Evolutionary conservation across 441 rosid genomes (phyloP), one percentile per base, ranked within the genome.

Genomic region (Erysimum cheiri): DNA sequence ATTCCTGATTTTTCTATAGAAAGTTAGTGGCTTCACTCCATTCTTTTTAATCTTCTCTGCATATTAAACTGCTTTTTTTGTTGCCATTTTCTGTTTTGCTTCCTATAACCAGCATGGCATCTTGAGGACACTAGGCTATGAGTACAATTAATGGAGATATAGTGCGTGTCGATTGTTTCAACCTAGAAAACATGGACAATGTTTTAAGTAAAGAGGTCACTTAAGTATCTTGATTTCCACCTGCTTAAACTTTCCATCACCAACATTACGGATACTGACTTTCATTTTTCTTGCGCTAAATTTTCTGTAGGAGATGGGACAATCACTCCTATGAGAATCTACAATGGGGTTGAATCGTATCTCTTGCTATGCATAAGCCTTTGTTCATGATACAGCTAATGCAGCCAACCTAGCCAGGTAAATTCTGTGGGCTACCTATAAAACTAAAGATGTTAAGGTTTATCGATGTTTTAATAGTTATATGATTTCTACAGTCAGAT

Each of bases 331-430:
- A 87, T 89, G 92, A 82, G 89, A 80, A 87, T 87, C 67, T 82
- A 85, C 47, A 88, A 91, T 73, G 92, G 96, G 4, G 93, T 87
- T 60, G 96, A 92, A 36, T 88, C 88, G n/a, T 86, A 84, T 77
- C 89, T 85, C 80, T 93, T 87, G 82, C 73, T 89, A 10, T 82
- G 89, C 4, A 90, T 89, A 40, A 57, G 78, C 95, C 3, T 36
- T 80, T 4, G 90, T 60, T 60, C 78, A 86, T 12, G 81, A 86
- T 44, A 85, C 88, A 17, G 93, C 92, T 50, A 86, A 83, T 73
- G 88, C 92, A 62, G 78, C 78, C 8, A 36, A 17, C 11, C 81
- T 71, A 75, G 73, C 11, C 39, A 62, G 43, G 67, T 14, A 53
- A 28, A n/a, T 26, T 60, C 14, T 1, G 19, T 9, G 1, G 14